Conservation (phyloP, 805 yeast genomes). For the Alloascoidea hylecoeti region DNA sequence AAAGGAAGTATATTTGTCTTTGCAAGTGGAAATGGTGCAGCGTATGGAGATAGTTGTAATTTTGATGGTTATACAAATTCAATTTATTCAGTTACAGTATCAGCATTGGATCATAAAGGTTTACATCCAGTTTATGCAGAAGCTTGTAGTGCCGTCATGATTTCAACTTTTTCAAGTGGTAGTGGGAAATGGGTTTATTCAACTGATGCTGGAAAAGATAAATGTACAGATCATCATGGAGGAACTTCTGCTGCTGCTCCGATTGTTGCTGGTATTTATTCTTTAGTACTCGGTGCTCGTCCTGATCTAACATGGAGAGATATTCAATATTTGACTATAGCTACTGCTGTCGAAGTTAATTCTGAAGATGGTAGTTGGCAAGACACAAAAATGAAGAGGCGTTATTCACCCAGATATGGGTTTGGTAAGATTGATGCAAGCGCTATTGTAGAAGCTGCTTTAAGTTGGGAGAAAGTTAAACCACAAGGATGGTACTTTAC, state of each 20-base stretch:
- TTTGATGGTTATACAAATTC: slow-evolving; percentile 96
- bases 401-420: slow-evolving; percentile 79
- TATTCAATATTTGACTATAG: slow-evolving; percentile 69
- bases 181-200: slow-evolving; percentile 83
- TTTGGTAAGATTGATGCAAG: slow-evolving; percentile 87
- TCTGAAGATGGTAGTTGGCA: slow-evolving; percentile 64
- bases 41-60: slow-evolving; percentile 77
- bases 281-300: slow-evolving; percentile 69
- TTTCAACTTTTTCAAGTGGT: slow-evolving; percentile 86
- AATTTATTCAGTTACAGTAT: slow-evolving; percentile 87
- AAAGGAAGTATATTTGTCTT: slow-evolving; percentile 87
- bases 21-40: slow-evolving; percentile 93
- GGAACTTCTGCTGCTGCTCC: slow-evolving; percentile 99
- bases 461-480: slow-evolving; percentile 69
- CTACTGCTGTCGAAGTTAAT: slow-evolving; percentile 56
- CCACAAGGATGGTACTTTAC: slow-evolving; percentile 78
- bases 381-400: slow-evolving; percentile 45
- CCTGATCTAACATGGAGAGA: slow-evolving; percentile 94
- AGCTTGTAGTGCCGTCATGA: slow-evolving; percentile 89
- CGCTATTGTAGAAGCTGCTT: slow-evolving; percentile 56
- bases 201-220: slow-evolving; percentile 34
- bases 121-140: slow-evolving; percentile 84
- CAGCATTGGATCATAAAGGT: slow-evolving; percentile 83
- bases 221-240: slow-evolving; percentile 70
- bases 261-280: slow-evolving; percentile 89